Conservation (phyloP, 805 yeast genomes). For the Grigorovia yakushimaensis region DNA sequence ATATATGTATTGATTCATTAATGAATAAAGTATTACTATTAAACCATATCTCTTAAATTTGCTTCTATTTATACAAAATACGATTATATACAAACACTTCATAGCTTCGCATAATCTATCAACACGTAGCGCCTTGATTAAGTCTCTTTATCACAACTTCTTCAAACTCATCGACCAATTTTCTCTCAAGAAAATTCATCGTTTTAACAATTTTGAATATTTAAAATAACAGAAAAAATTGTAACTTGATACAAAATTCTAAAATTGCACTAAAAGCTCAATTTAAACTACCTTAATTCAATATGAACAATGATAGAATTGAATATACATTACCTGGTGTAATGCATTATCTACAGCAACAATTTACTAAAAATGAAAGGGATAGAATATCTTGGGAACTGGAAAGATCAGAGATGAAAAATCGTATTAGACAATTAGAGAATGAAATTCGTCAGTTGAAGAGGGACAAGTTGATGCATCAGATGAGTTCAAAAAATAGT, state of each 20-base stretch:
- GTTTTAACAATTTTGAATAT: too few relatives aligned
- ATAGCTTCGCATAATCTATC: too few relatives aligned
- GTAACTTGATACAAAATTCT: background rate
- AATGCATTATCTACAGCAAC: conserved; percentile 53
- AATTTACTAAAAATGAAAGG: conserved; percentile 52
- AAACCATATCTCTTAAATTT: too few relatives aligned
- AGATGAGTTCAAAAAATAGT: background rate
- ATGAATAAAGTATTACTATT: background rate
- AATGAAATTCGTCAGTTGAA: conserved; percentile 33
- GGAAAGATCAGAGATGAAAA: conserved; percentile 52
- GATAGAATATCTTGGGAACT: conserved; percentile 52
- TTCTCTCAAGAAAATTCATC: too few relatives aligned
- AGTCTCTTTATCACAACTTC: background rate
- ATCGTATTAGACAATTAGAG: conserved; percentile 40
- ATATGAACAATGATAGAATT: conserved; percentile 4
- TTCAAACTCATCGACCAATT: too few relatives aligned
- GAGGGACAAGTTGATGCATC: background rate
- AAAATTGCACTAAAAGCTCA: too few relatives aligned
- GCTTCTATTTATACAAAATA: too few relatives aligned
- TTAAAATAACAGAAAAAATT: too few relatives aligned
- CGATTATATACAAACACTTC: too few relatives aligned
- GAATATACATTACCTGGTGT: conserved; percentile 37
- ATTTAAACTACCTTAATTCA: background rate
- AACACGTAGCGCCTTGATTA: background rate
- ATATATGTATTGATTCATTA: background rate